Evolutionary conservation across 2,329 filamentous ascomycete genomes (phyloP).

Genomic region (Fusarium armeniacum): DNA sequence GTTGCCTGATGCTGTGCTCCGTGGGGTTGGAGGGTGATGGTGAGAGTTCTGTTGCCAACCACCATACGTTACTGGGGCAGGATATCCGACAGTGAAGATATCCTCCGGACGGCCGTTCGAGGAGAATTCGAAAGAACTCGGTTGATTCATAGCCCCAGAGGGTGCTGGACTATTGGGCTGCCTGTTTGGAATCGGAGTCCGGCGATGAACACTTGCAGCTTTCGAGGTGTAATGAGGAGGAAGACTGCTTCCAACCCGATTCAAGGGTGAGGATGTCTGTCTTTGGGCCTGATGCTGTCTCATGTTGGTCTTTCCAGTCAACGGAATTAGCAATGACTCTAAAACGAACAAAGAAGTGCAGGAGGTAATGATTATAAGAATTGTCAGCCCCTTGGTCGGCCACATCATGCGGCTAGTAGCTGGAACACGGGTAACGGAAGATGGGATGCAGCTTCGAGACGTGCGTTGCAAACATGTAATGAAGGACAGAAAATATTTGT

Average conservation of each 20-base stretch:
- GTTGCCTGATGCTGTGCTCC: constrained; percentile 42
- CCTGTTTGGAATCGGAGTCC: neutral
- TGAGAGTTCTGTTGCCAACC: constrained; percentile 30
- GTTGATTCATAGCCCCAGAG: constrained; percentile 4
- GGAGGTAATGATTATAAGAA: constrained; percentile 19
- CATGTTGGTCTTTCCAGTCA: neutral
- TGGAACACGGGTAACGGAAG: constrained; percentile 40
- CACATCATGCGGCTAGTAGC: constrained; percentile 26
- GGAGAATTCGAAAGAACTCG: no score
- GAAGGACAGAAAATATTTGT: neutral
- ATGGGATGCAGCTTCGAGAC: constrained; percentile 36
- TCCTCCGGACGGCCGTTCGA: constrained; percentile 14
- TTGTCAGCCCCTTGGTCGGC: neutral
- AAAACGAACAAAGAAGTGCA: constrained; percentile 10
- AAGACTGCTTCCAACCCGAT: constrained; percentile 10
- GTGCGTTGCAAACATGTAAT: constrained; percentile 37
- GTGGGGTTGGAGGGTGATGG: constrained; percentile 35
- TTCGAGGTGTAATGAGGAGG: constrained; percentile 11
- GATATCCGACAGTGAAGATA: constrained; percentile 10
- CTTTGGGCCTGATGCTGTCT: constrained; percentile 13
- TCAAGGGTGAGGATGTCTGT: neutral
- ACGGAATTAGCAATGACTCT: neutral
- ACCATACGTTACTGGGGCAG: constrained; percentile 21
- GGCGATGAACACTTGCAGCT: constrained; percentile 8
- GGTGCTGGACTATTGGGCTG: neutral